Base-by-base conservation (phyloP, 208 protist species). In the Crithidia expoeki region DNA sequence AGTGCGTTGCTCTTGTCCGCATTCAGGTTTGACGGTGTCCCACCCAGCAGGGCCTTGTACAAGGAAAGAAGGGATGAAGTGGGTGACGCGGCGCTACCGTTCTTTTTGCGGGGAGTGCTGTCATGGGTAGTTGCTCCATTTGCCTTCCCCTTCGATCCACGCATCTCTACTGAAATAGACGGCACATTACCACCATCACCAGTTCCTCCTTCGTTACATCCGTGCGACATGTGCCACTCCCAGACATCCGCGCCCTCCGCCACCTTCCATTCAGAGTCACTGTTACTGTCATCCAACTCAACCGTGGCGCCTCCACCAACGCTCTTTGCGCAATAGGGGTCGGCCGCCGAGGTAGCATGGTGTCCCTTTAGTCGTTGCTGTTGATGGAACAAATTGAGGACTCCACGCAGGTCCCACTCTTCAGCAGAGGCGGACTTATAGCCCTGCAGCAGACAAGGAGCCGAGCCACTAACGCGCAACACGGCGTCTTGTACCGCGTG, bases 31-130 rank as follows among this genome's bases (percentile, higher is more conserved):
- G 33, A 4, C 6, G 63, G 12, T 14, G 63, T 7, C 2, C 46
- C 46, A 6, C 59, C 27, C 44, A 67, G 16, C 23, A 67, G 49
- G 0, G 61, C 14, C 47, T 67, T 46, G 19, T 57, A 67, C 2
- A 67, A 40, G 1, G 61, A 42, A 11, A 25, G 47, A 34, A 67
- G 61, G 19, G 46, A 17, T 2, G 46, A 55, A 16, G 60, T 7
- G n/a, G 6, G 46, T 1, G 60, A 27, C 6, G 33, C 17, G 6
- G 25, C 47, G 25, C 10, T 14, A 1, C 23, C 19, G 46, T 30
- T 19, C 44, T 30, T 34, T 40, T 28, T 36, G 14, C 33, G 5
- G 4, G 2, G 30, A 36, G 33, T 25, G n/a, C n/a, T n/a, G n/a
- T n/a, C n/a, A n/a, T n/a, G n/a, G 27, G 32, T n/a, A 2, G 32